These are phyloP conservation scores for Eucalyptus virginea DNA, from an alignment of 345 rosid genomes.

Conservation along the genomic window DNA sequence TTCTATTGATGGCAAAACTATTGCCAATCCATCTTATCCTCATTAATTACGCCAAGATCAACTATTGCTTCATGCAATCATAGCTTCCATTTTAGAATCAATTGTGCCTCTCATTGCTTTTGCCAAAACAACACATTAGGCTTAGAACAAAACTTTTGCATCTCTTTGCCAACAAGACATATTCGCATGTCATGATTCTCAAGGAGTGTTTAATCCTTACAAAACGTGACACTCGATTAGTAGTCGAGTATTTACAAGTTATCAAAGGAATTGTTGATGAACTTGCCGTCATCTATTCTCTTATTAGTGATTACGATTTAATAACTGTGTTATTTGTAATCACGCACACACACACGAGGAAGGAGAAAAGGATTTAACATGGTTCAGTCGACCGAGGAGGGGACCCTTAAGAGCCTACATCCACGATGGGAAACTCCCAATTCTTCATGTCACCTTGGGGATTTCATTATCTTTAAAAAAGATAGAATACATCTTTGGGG, in stretches of 20 bases:
- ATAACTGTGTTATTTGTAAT: neutral
- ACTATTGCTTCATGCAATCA: neutral
- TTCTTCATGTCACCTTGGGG: neutral
- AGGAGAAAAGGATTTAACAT: neutral
- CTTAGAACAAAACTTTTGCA: neutral
- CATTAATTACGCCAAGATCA: neutral
- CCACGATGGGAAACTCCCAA: neutral
- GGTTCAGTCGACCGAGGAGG: neutral
- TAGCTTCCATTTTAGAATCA: neutral
- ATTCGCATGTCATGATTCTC: neutral
- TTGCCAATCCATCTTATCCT: neutral
- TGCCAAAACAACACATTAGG: neutral
- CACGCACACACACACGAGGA: neutral
- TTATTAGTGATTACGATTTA: neutral
- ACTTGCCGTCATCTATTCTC: neutral
- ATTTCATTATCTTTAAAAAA: too few species aligned
- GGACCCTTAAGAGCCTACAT: neutral
- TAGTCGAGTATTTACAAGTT: neutral
- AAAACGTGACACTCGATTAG: neutral
- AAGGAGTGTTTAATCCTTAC: neutral
- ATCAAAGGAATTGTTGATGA: neutral
- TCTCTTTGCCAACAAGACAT: neutral
- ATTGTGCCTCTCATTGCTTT: neutral
- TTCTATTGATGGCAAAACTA: neutral
- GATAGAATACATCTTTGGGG: neutral